Base-by-base conservation (phyloP, 1,284 basidiomycete species). In the Fomitopsis betulina region DNA sequence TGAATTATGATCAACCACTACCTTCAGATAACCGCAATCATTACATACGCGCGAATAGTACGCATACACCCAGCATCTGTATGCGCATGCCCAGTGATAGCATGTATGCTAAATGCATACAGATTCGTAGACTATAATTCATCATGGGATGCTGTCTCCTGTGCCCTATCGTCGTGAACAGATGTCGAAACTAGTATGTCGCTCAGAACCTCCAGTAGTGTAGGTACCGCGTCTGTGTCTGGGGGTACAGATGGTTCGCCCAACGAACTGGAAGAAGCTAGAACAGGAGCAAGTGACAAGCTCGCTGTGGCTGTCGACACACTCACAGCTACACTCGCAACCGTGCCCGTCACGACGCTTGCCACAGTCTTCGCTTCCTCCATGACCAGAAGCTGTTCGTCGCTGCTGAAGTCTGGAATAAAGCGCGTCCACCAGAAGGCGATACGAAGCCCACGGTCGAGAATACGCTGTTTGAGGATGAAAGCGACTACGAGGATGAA, bases 401-500 rank as follows among this genome's bases (percentile, higher is more conserved):
- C 66, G 4, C 62, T 56, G 54, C 64, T 57, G 57, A 70, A 60
- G 53, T 63, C 59, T 21, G 89, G 89, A 0, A 91, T 57, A 56
- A 89, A 89, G 40, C 82, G 76, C 32, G 87, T 89, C 89, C 89
- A 93, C 85, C 87, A 92, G 59, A 93, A 84, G 1, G 85, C 88
- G 5, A 92, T 72, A 42, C 84, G 76, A 43, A 92, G 53, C 5
- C 87, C 79, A 21, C 83, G 81, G 66, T 96, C 91, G 35, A 97
- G 65, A 45, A 97, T 76, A 17, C 95, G 83, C 59, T 93, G 86
- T 72, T 96, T 94, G 63, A 97, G 69, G 63, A 97, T 88, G 67
- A 92, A 95, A 13, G 87, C 79, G 9, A 94, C 86, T 37, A 91
- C 87, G n/a, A 94, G 81, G 58, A 87, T 65, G 76, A 97, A 97